phyloP scores from a whole-genome alignment of 164 flowering plant species.

The grape (Vitis vinifera) region ASM3070453v1 NC_081812.1:20993001-20993500 shows the following conservation, averaged over 20 bases:
- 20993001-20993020: too few relatives aligned
- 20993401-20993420: background rate
- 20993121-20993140: too few relatives aligned
- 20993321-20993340: conserved; percentile 7
- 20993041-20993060: too few relatives aligned
- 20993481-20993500: too few relatives aligned
- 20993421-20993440: background rate
- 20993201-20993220: background rate
- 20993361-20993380: conserved; percentile 12
- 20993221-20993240: background rate
- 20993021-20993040: too few relatives aligned
- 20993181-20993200: background rate
- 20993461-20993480: background rate
- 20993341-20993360: conserved; percentile 22
- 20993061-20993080: too few relatives aligned
- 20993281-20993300: conserved; percentile 26
- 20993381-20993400: conserved; percentile 18
- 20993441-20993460: background rate
- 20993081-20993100: too few relatives aligned
- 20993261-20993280: conserved; percentile 25
- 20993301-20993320: conserved; percentile 20
- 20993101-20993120: too few relatives aligned
- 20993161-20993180: background rate
- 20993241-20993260: conserved; percentile 28
- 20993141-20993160: too few relatives aligned